Evolutionary conservation across 2,329 filamentous ascomycete species (phyloP), one percentile per base, ranked within the genome.

Genomic region (Claviceps digitariae): DNA sequence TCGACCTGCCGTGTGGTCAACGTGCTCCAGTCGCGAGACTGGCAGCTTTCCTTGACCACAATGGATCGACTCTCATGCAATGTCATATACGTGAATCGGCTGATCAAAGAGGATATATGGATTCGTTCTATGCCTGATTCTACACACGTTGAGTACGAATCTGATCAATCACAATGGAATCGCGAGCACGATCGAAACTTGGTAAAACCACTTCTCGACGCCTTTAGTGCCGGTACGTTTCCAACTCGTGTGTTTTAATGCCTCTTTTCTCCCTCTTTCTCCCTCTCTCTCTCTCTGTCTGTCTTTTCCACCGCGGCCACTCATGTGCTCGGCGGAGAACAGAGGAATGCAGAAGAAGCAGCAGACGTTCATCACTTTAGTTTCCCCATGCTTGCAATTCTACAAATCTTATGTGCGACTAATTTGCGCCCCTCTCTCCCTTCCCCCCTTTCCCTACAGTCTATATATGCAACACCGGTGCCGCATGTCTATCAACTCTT

Each of bases 21-120:
- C 74, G 75, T 72, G 75, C 72, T 76, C 75, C 77, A 72, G 77
- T 79, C 77, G 72, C 66, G 68, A 74, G 78, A 77, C 77, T 79
- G 76, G 77, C 73, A 76, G 76, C 75, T 73, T 70, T 67, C 70
- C 64, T 67, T 71, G 69, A 68, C 70, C 70, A 74, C 67, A 64
- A 82, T 82, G 78, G 78, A 81, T 66, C 72, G 71, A 63, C 72
- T 74, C 62, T 69, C 70, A 55, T 81, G 77, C 64, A 76, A 81
- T 64, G 73, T 82, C 59, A 76, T 82, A 57, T 82, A 81, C 59
- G 77, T 82, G 60, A 76, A 81, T 67, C 75, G 75, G 61, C 69
- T 71, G 56, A 72, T 78, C 57, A 68, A 67, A 59, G 65, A 72
- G 56, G 72, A 78, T 60, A 69, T 74, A 54, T 62, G 72, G 50